phyloP scores from a whole-genome alignment of 108 stramenopile genomes.

The Bacterosira constricta region DNA sequence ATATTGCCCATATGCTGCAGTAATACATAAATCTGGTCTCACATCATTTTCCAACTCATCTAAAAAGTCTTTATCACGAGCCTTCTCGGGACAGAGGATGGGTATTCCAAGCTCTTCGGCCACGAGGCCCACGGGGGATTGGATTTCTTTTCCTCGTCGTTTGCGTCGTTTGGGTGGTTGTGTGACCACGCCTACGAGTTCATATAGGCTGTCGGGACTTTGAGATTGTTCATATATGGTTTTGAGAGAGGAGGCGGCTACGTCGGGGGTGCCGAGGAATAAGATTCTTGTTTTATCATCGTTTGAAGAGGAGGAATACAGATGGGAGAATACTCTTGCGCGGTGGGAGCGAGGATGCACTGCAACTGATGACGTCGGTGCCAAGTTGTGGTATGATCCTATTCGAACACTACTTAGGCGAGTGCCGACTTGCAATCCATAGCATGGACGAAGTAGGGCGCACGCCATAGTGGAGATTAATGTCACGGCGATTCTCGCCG shows the following conservation, averaged over 20 bases:
- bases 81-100: constrained; percentile 87
- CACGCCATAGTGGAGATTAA: constrained; percentile 14
- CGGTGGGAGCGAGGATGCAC: neutral
- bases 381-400: neutral
- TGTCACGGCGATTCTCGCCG: constrained; percentile 21
- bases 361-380: neutral
- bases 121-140: constrained; percentile 84
- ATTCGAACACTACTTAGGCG: neutral
- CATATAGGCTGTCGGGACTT: constrained; percentile 57
- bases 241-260: constrained; percentile 90
- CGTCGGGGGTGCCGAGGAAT: constrained; percentile 96
- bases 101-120: constrained; percentile 83
- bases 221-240: constrained; percentile 71
- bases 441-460: constrained; percentile 9
- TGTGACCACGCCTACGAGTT: constrained; percentile 91
- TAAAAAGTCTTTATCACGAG: constrained; percentile 87
- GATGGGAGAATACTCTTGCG: neutral
- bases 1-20: constrained; percentile 97
- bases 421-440: constrained; percentile 18
- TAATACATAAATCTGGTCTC: constrained; percentile 95
- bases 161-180: constrained; percentile 92
- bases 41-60: constrained; percentile 62
- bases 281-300: constrained; percentile 73
- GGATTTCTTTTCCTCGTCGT: constrained; percentile 77
- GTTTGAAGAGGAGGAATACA: constrained; percentile 5